Conservation (phyloP, 768 basidiomycete species). For the Pulveroboletus ravenelii region DNA sequence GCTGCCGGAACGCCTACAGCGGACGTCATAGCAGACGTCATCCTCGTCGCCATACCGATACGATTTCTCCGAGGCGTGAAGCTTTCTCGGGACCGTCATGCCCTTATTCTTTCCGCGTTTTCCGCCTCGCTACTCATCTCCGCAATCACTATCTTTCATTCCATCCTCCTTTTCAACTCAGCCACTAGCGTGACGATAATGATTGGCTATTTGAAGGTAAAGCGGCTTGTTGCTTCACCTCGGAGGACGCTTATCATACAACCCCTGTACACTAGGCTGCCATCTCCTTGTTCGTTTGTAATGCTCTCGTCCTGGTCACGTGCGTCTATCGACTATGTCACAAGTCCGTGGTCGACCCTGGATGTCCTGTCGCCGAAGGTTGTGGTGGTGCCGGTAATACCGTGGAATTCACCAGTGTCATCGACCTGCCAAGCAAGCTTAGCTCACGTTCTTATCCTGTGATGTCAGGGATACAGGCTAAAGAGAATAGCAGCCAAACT, state of each 20-base stretch:
- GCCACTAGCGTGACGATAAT: slow-evolving; percentile 1
- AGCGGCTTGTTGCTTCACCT: neutral
- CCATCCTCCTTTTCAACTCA: slow-evolving; percentile 15
- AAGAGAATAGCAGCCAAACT: neutral
- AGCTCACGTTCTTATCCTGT: neutral
- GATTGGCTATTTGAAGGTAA: slow-evolving; percentile 26
- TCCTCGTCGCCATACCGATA: slow-evolving; percentile 15
- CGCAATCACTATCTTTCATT: slow-evolving; percentile 20
- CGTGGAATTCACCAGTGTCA: slow-evolving; percentile 14
- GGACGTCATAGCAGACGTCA: slow-evolving; percentile 19
- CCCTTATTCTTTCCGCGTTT: slow-evolving; percentile 20
- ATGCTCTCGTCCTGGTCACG: slow-evolving; percentile 18
- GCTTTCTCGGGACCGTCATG: slow-evolving; percentile 14
- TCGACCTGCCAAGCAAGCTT: slow-evolving; percentile 16
- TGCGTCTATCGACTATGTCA: slow-evolving; percentile 14
- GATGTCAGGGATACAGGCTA: neutral
- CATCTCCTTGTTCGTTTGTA: slow-evolving; percentile 19
- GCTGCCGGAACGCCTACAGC: slow-evolving; percentile 8
- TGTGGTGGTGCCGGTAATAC: neutral
- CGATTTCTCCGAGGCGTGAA: slow-evolving; percentile 13
- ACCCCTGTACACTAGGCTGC: slow-evolving; percentile 7
- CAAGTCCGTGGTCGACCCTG: neutral
- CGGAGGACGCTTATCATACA: neutral
- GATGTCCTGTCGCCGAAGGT: neutral
- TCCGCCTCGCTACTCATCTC: slow-evolving; percentile 22